Percentiles rank a stretch among this genome's conserved stretches.
Evolutionary conservation across 106 monocot genomes (phyloP).

Genomic region (Narthecium ossifragum): DNA sequence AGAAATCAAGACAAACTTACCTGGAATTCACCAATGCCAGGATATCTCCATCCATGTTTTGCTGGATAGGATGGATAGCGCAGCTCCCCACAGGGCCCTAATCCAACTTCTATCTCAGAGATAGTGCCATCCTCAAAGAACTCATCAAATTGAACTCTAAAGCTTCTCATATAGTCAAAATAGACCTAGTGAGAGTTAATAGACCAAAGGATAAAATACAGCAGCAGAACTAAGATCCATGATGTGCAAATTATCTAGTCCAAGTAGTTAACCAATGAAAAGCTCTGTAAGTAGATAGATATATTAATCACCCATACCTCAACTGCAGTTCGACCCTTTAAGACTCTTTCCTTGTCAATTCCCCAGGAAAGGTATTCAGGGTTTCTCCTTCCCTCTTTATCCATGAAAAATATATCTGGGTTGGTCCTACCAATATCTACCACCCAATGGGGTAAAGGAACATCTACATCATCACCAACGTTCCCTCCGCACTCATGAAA

Average conservation of each 20-base stretch:
- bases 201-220: too few relatives aligned
- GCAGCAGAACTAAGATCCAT: neutral
- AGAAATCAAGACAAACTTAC: too few relatives aligned
- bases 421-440: conserved; percentile 75
- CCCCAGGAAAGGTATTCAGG: conserved; percentile 85
- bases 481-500: conserved; percentile 98
- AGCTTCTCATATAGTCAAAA: conserved; percentile 98
- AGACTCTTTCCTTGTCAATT: conserved; percentile 87
- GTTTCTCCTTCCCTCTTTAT: conserved; percentile 63
- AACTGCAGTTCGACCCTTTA: conserved; percentile 83
- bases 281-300: neutral
- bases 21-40: conserved; percentile 97
- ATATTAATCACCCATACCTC: conserved; percentile 44
- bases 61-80: conserved; percentile 88
- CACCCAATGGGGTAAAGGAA: conserved; percentile 83
- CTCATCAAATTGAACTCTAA: conserved; percentile 76
- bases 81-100: conserved; percentile 91
- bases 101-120: conserved; percentile 79
- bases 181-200: too few relatives aligned
- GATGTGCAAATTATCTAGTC: neutral
- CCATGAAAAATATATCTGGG: conserved; percentile 89
- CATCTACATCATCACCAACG: conserved; percentile 79
- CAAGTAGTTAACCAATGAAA: neutral
- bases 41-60: conserved; percentile 89
- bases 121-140: conserved; percentile 86